Percentiles rank a stretch among this genome's conserved stretches.
These are phyloP conservation scores for Dictyostelium firmibasis DNA, from an alignment of 78 protist species.

Conservation along the genomic window DNA sequence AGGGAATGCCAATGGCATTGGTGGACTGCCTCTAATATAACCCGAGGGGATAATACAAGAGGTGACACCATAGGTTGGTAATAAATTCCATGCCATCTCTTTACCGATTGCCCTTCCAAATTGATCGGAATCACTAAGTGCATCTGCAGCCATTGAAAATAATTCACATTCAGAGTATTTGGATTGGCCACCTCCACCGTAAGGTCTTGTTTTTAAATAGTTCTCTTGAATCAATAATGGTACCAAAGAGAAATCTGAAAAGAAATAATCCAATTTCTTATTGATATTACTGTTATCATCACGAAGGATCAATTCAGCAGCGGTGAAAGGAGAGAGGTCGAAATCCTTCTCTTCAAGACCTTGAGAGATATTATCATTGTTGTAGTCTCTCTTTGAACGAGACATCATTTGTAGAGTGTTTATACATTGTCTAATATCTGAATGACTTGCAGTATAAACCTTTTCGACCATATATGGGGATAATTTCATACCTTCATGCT, in stretches of 20 bases:
- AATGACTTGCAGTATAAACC: background rate
- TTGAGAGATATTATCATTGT: conserved; percentile 11
- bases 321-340: conserved; percentile 42
- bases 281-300: background rate
- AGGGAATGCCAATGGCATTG: conserved; percentile 23
- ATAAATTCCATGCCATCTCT: background rate
- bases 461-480: conserved; percentile 1
- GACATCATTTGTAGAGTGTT: conserved; percentile 24
- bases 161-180: background rate
- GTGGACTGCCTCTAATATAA: conserved; percentile 13
- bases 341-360: conserved; percentile 44
- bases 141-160: conserved; percentile 37
- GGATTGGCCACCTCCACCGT: background rate
- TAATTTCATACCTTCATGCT: conserved; percentile 21
- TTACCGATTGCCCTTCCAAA: background rate
- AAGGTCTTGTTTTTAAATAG: conserved; percentile 34
- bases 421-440: conserved; percentile 62
- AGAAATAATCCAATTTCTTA: conserved; percentile 39
- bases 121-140: conserved; percentile 20
- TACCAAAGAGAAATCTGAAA: conserved; percentile 51
- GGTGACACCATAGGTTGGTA: conserved; percentile 13
- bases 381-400: background rate
- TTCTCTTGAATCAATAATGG: conserved; percentile 86
- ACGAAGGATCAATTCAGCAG: background rate
- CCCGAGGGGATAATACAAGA: conserved; percentile 23